Evolutionary conservation across 352 stramenopile genomes (phyloP), one percentile per base, ranked within the genome.

Genomic region (Plasmopara viticola): DNA sequence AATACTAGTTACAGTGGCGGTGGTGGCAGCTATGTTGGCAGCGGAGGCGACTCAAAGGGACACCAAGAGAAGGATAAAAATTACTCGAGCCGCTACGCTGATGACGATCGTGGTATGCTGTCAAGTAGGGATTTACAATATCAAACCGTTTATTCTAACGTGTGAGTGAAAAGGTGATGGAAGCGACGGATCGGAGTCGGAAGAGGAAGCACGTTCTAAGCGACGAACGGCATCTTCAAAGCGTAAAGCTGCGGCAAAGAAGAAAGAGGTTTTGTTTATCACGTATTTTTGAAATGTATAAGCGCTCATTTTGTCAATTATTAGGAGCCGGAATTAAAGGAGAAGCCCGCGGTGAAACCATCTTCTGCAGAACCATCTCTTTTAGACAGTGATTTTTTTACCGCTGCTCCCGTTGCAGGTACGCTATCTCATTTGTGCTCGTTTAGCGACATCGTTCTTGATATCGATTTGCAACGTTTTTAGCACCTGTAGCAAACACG

Each of bases 361-460:
- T 76, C 79, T 5, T 85, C 79, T 12, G 62, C 75, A 13, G 69
- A 72, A 12, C 79, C 83, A 7, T 90, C 79, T 5, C 69, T 93
- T 4, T 55, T 93, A 29, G 83, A 90, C 41, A 74, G 75, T 35
- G 79, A 90, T 52, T 90, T 93, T 52, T 93, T 93, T 39, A 67
- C 62, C 40, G 45, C 72, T 39, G 45, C 72, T 43, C 54, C 74
- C 8, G 56, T 53, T 29, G 59, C 47, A 66, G 69, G 64, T 78
- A 58, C 43, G 12, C 20, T 40, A 53, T 31, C 44, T n/a, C 46
- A 25, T 40, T 37, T 56, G 1, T 31, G n/a, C 17, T 43, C 7
- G 13, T 14, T 9, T 4, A 14, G 5, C 33, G 4, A 38, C 9
- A 14, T 40, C 14, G 5, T 9, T 18, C 31, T 58, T 33, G 18